Base-by-base conservation (phyloP, 2,329 filamentous ascomycete genomes). In the Aspergillus sergii region DNA sequence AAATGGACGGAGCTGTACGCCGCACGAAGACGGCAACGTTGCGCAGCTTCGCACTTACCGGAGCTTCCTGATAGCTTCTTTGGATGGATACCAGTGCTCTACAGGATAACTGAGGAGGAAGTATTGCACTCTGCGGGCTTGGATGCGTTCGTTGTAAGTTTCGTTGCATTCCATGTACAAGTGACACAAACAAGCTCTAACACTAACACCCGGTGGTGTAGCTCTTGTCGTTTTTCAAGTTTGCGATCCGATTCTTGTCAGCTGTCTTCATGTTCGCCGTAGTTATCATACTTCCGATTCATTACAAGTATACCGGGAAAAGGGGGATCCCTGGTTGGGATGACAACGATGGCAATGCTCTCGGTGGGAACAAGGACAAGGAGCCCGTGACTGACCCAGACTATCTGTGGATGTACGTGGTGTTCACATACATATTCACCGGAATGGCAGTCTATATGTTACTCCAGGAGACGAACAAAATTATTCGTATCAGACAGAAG, bases 361-460 rank as follows among this genome's bases (percentile, higher is more conserved):
- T 65, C 21, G 74, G 77, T 55, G 78, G 55, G 3, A 68, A 70
- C 23, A 71, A 73, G 46, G 63, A 71, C 19, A 73, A 78, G 61
- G 75, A 77, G 55, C 62, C 72, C 14, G 72, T 73, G 11, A 68
- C 71, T 0, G 76, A 80, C 39, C 75, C 75, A 10, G 74, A 83
- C 62, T 97, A 94, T 71, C 81, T 97, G 1, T 97, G 94, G 93
- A 91, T 94, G 72, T 97, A 98, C 73, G 86, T 97, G 16, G 83
- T 91, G n/a, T 99, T 99, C 71, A 92, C 93, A 1, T 99, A 97
- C 80, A 84, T 98, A 57, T 99, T 98, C 77, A 94, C 91, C 7
- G 87, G 83, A 1, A 80, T 98, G 48, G 91, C 92, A 0, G 82
- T 97, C 14, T 96, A 94, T 75, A 86, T 94, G 69, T 88, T 98